Evolutionary conservation across 2,329 filamentous ascomycete species (phyloP).

Genomic region (Cercospora beticola): DNA sequence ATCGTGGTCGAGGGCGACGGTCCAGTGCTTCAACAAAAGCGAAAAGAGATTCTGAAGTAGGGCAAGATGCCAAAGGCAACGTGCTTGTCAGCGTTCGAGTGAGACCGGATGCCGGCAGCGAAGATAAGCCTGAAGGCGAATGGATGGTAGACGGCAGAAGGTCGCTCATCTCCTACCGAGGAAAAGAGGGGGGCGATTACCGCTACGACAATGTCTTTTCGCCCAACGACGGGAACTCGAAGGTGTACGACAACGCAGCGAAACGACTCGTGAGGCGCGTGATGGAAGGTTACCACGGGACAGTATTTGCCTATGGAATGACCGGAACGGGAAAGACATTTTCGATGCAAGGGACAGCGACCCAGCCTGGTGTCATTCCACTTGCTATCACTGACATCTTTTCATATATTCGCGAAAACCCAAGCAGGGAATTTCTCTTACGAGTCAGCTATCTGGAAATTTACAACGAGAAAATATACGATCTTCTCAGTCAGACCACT

Average conservation of each 20-base stretch:
- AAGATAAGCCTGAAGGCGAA: conserved; percentile 69
- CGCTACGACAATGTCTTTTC: conserved; percentile 97
- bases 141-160: conserved; percentile 89
- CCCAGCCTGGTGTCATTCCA: conserved; percentile 93
- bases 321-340: conserved; percentile 98
- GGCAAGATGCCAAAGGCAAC: conserved; percentile 82
- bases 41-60: conserved; percentile 30
- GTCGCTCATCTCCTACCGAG: conserved; percentile 77
- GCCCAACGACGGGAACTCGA: conserved; percentile 87
- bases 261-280: conserved; percentile 93
- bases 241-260: conserved; percentile 90
- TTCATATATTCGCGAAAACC: conserved; percentile 96
- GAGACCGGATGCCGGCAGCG: conserved; percentile 72
- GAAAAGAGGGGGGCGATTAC: conserved; percentile 90
- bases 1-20: conserved; percentile 48
- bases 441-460: conserved; percentile 98
- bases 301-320: conserved; percentile 98
- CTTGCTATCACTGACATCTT: conserved; percentile 98
- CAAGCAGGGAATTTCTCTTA: conserved; percentile 87
- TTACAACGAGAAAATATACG: conserved; percentile 97
- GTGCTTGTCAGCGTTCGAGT: conserved; percentile 94
- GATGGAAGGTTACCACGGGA: conserved; percentile 99
- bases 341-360: conserved; percentile 97
- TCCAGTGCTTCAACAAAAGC: conserved; percentile 5
- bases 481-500: conserved; percentile 74